Conservation (phyloP, 1,284 basidiomycete genomes). For the Cryptococcus hybrid region DNA sequence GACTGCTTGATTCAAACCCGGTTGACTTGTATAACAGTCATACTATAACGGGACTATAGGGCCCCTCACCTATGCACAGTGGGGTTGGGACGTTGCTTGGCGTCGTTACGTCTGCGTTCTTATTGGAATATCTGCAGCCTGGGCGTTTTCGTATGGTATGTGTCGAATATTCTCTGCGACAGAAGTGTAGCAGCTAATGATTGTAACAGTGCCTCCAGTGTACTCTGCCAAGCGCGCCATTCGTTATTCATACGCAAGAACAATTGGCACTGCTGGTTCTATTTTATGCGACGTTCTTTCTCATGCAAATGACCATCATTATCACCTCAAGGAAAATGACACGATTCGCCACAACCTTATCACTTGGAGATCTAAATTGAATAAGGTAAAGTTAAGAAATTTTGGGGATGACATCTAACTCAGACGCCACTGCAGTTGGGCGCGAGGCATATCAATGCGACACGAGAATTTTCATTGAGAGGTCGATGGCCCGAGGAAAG, state of each 20-base stretch:
- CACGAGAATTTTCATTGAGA: slow-evolving; percentile 45
- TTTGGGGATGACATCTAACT: not conserved
- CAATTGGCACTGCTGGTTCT: slow-evolving; percentile 47
- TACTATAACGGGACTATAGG: slow-evolving; percentile 42
- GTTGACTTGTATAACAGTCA: slow-evolving; percentile 20
- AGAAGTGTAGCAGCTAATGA: not conserved
- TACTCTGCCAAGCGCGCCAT: slow-evolving; percentile 49
- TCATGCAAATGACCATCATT: slow-evolving; percentile 43
- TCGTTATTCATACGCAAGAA: slow-evolving; percentile 47
- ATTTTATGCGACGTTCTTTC: slow-evolving; percentile 51
- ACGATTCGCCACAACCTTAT: slow-evolving; percentile 35
- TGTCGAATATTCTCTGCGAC: not conserved
- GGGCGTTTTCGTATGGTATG: slow-evolving; percentile 42
- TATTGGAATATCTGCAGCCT: slow-evolving; percentile 44
- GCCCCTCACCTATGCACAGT: slow-evolving; percentile 40
- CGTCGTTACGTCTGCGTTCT: slow-evolving; percentile 49
- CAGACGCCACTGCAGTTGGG: slow-evolving; percentile 22
- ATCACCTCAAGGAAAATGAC: slow-evolving; percentile 25
- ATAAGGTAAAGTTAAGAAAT: slow-evolving; percentile 18
- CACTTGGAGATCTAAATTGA: slow-evolving; percentile 37
- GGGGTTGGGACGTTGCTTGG: slow-evolving; percentile 55
- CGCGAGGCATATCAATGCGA: slow-evolving; percentile 44
- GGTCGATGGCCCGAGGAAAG: slow-evolving; percentile 48
- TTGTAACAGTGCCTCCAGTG: slow-evolving; percentile 44
- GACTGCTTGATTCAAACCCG: not conserved